These are phyloP conservation scores for Solanum megistacrolobum DNA, from an alignment of 257 asterid genomes.

Conservation along the genomic window DNA sequence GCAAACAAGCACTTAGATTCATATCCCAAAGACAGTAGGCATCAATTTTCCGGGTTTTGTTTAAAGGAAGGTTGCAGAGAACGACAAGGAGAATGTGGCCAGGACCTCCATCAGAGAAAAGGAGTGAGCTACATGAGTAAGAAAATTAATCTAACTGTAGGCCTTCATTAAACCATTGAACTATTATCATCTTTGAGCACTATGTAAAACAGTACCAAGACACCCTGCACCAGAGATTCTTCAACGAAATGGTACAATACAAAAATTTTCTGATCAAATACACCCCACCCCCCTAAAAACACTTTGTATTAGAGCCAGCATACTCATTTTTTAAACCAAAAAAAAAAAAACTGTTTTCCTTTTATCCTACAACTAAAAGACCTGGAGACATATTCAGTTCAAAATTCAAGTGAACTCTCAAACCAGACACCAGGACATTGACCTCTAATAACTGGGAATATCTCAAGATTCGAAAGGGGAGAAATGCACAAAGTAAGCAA, in stretches of 20 bases:
- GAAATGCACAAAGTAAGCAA: neutral
- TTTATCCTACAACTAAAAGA: neutral
- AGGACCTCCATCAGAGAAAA: neutral
- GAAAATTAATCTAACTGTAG: neutral
- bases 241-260: neutral
- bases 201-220: neutral
- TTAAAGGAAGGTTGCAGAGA: neutral
- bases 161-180: neutral
- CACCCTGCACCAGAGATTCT: neutral
- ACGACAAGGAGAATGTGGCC: neutral
- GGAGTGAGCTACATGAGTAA: neutral
- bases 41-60: neutral
- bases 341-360: neutral
- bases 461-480: neutral
- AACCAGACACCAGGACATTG: neutral
- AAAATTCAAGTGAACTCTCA: neutral
- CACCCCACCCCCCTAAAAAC: neutral
- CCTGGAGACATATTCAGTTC: neutral
- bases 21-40: neutral
- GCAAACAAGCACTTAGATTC: neutral
- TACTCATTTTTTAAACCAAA: neutral
- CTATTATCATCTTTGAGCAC: neutral
- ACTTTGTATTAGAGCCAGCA: neutral
- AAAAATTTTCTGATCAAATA: neutral
- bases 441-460: neutral